Percentiles rank a stretch among this genome's conserved stretches.
phyloP scores from a whole-genome alignment of 139 green algal genomes.

The Chlorella sorokiniana region DNA sequence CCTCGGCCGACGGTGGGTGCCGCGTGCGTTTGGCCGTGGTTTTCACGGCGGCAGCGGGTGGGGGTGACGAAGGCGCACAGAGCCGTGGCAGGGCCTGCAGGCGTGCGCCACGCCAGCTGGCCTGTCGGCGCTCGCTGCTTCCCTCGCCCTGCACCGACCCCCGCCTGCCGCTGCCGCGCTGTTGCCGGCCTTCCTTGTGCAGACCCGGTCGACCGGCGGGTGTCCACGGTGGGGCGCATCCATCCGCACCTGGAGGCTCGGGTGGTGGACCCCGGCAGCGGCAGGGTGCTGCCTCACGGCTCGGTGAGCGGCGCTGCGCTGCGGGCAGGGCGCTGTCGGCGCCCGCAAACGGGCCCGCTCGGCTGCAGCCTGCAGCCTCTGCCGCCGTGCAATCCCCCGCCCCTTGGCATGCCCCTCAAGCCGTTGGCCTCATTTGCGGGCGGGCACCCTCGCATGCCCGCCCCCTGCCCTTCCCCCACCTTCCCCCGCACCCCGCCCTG shows the following conservation, averaged over 20 bases:
- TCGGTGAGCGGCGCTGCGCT: not conserved
- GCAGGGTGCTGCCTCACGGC: not conserved
- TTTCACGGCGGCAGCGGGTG: not conserved
- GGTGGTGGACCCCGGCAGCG: slow-evolving; percentile 10
- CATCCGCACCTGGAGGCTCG: slow-evolving; percentile 43
- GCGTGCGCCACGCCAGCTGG: not conserved
- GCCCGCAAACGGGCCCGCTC: not conserved
- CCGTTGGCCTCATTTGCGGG: too few species aligned
- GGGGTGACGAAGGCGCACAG: too few species aligned
- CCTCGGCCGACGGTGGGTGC: slow-evolving; percentile 6
- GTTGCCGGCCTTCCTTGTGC: not conserved
- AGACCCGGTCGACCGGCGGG: slow-evolving; percentile 36
- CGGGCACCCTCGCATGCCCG: too few species aligned
- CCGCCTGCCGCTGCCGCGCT: not conserved
- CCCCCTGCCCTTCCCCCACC: too few species aligned
- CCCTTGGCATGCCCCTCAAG: too few species aligned
- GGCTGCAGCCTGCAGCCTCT: too few species aligned
- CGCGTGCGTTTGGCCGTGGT: not conserved
- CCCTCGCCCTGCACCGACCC: too few species aligned
- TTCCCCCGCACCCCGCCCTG: too few species aligned
- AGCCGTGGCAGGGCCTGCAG: too few species aligned
- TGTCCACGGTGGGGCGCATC: slow-evolving; percentile 37
- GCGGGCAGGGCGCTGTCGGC: not conserved
- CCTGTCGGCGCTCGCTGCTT: not conserved
- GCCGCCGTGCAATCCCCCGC: too few species aligned